Base-by-base conservation (phyloP, 495 filamentous ascomycete genomes). In the Aspergillus indologenus region DNA sequence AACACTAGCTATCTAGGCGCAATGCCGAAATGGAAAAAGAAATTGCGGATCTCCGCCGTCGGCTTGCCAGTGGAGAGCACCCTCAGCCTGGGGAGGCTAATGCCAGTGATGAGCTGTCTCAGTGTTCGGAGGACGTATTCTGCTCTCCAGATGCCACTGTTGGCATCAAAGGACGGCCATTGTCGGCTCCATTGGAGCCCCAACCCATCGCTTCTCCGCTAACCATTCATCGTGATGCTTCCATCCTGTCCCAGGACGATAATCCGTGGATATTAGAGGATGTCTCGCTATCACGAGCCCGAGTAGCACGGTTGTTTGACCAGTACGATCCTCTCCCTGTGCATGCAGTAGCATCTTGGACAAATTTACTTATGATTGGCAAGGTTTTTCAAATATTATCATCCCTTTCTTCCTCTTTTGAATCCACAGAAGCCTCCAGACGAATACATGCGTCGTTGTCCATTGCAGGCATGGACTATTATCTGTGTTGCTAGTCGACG, bases 391-490 rank as follows among this genome's bases (percentile, higher is more conserved):
- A 81, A 79, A 45, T 86, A 73, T 59, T 96, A 94, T 69, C 90
- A 96, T 72, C 89, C 89, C 0, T 96, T 92, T 65, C 81, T 96
- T 14, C 90, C 90, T 4, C 85, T 96, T 59, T 76, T 96, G 53
- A 89, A 90, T 63, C 83, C 85, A 6, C 65, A 81, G 34, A 86
- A 87, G 68, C 77, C 83, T 1, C 87, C 91, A 21, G 90, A 94
- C 20, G 80, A 88, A 53, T 95, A 91, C 71, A 84, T 87, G 60
- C 83, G 86, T 59, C 84, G 87, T 62, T 86, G 87, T 59, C 85
- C 86, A 21, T 74, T 96, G 23, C 82, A 96, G 8, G 94, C 92
- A 65, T 97, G 92, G 92, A 82, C 86, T 52, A 90, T 96, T 52
- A 81, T 95, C 50, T 84, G 88, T 44, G 85, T 96, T 58, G 92